Base-by-base conservation (phyloP, 306 rosid species). In the Mimosa pudica region DNA sequence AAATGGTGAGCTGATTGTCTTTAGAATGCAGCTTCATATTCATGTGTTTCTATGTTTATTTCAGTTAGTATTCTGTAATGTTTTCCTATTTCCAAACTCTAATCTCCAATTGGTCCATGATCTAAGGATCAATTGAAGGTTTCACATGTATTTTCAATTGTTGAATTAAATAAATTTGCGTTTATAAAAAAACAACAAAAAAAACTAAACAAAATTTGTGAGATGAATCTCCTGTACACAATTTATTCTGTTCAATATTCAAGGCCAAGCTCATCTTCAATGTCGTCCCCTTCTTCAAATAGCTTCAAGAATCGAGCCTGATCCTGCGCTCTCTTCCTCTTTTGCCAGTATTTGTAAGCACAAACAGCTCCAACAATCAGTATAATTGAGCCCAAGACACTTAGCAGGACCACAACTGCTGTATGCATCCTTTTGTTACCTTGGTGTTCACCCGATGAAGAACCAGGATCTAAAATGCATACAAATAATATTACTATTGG, bases 301-400 rank as follows among this genome's bases (percentile, higher is more conserved):
- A 95, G 86, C 88, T 93, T 93, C 65, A 93, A 46, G 81, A 95
- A 95, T 83, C 98, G 87, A 84, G 97, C 96, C 78, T 95, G 99
- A 79, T 95, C 99, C 51, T 90, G 92, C 78, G 88, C 69, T 68
- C 99, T 92, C 82, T 83, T 90, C 89, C 70, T 91, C 89, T 93
- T 93, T 78, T 91, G 99, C 98, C 99, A 90, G 85, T 77, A 89
- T 75, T 91, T 95, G 72, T 80, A 90, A 44, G 77, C 90, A 75
- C 65, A 80, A 58, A 86, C 74, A 6, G 67, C 77, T 73, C 81
- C 91, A 32, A 87, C 1, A 52, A 82, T 48, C n/a, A 83, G 44
- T 44, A 85, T 75, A 10, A 83, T 61, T 60, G 89, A 82, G 62
- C 81, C 72, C 69, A 80, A 70, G 52, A 46, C 36, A 76, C 71